Evolutionary conservation across 1,139 yeast genomes (phyloP), one percentile per base, ranked within the genome.

Genomic region (Debaryomycetaceae sp.): DNA sequence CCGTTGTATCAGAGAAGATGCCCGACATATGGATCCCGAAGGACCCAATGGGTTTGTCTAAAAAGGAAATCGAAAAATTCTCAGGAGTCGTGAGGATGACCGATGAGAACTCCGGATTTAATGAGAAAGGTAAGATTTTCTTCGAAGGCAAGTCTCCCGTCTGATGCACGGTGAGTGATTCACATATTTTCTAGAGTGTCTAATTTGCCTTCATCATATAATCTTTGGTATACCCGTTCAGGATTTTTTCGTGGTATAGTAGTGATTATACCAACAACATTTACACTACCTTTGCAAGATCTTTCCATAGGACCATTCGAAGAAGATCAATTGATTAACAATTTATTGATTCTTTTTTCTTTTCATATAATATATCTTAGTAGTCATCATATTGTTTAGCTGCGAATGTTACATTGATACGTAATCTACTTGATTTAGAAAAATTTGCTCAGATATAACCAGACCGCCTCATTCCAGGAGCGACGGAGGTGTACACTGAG

Each of bases 21-120:
- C 96, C 96, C 5, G 72, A 75, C 24, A 69, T 93, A 20, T 93
- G 99, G 99, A 79, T 93, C 53, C 95, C 97, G 6, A 73, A 74
- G 47, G 99, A 93, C 65, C 82, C 87, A 6, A 78, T 81, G 75
- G 98, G 98, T 0, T 76, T 88, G 59, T 84, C 96, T 4, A 66
- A 75, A 2, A 62, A 59, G 17, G 82, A 87, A 55, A 78, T 86
- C 9, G 76, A 73, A 39, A 69, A 75, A 41, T 71, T 81, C 43
- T 56, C 66, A 31, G 69, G 68, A 3, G 65, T 74, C 11, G 63
- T 70, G 34, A 69, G 72, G 20, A 81, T 85, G 40, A 72, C 80
- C 45, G 95, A 88, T 57, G 81, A 76, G 37, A 84, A 87, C 54
- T 80, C 97, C 1, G 68, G 70, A 11, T 75, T 89, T 46, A 71